Conservation (phyloP, 306 rosid genomes). For the Ceratonia siliqua region DNA sequence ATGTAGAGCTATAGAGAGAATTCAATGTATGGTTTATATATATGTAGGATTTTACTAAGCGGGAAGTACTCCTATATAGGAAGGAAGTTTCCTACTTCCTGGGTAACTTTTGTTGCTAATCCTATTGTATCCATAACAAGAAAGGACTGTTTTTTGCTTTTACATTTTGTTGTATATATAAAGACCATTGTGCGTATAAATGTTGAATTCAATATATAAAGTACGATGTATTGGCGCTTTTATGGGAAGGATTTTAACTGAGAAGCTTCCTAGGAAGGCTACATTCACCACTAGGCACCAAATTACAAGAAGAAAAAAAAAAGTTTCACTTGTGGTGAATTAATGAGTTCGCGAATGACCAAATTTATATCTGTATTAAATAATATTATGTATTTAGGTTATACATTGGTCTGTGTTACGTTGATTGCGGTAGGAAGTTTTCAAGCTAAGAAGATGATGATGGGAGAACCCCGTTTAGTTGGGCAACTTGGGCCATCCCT, state of each 20-base stretch:
- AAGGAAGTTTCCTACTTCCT: slow-evolving; percentile 32
- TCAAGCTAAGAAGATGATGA: no score
- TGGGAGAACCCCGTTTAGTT: no score
- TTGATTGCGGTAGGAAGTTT: no score
- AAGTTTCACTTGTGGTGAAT: not conserved
- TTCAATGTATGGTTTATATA: slow-evolving; percentile 18
- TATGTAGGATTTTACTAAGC: not conserved
- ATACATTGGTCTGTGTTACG: no score
- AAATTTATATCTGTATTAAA: no score
- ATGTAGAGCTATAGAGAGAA: not conserved
- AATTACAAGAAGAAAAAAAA: not conserved
- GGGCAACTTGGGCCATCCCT: no score
- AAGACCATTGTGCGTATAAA: not conserved
- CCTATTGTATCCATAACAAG: not conserved
- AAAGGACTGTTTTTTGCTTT: slow-evolving; percentile 10
- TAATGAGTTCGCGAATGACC: no score
- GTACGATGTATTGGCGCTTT: not conserved
- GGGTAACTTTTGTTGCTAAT: not conserved
- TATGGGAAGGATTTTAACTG: not conserved
- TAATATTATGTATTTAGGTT: no score
- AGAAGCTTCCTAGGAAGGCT: slow-evolving; percentile 33
- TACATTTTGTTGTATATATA: not conserved
- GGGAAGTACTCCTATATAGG: not conserved
- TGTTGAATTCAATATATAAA: not conserved
- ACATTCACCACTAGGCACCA: not conserved